Evolutionary conservation across 2,329 filamentous ascomycete species (phyloP), one percentile per base, ranked within the genome.

Genomic region (Rutstroemia sp.): DNA sequence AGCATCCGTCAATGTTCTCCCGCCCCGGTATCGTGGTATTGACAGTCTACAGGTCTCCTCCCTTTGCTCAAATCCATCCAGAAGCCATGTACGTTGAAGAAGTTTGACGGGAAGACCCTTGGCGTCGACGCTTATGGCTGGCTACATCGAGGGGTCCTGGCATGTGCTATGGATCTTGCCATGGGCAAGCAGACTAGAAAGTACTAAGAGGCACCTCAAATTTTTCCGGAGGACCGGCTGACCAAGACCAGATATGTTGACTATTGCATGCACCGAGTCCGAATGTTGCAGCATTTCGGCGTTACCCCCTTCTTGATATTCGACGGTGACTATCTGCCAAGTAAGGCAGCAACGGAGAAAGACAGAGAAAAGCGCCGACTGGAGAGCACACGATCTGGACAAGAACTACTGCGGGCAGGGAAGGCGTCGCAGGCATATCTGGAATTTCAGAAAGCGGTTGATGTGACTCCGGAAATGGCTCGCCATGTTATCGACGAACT

Each of bases 111-210:
- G 51, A 86, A 95, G 73, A 95, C 88, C 1, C 80, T 99, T 48
- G 95, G 88, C n/a, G 86, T 99, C 38, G 94, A 99, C 72, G 92
- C 88, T 57, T 99, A 99, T 78, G 94, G 92, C 70, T 99, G 95
- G 94, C 84, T 99, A 55, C 94, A 99, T 72, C 87, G 94, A 64
- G 95, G 92, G 54, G 91, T 91, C 48, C 86, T 95, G 62, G 82
- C 89, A 50, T 97, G 92, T 75, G 90, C 92, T 61, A 83, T 94
- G 66, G 94, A 97, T 67, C 80, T 99, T 60, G 94, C 91, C 38
- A 81, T 92, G 66, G 90, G 83, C 66, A 94, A 89, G 70, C 91
- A 90, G 14, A 97, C 92, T 0, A 86, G 82, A 54, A 95, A 89
- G 88, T 95, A 77, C 19, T 42, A 14, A 27, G 17, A 36, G n/a